Base-by-base conservation (phyloP, 257 asterid genomes). In the Primulina eburnea region DNA sequence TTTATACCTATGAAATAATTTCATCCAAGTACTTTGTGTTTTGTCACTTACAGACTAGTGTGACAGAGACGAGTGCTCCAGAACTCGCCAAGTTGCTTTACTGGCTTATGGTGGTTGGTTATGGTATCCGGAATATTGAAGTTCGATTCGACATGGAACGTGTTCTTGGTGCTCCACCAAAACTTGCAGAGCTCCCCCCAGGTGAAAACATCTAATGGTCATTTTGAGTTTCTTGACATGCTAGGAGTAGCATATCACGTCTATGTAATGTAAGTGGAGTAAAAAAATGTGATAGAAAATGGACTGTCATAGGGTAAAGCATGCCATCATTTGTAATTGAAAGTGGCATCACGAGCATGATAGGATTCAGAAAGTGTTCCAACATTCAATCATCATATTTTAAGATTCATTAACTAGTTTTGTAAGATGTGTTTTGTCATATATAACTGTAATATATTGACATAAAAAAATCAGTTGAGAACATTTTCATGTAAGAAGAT, bases 101-200 rank as follows among this genome's bases (percentile, higher is more conserved):
- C 78, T 94, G 99, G 99, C 97, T 94, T 28, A 94, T 94, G 99
- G 96, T 94, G 80, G 99, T 94, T 76, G 99, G 99, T 40, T 94
- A 94, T 68, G 84, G 99, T 53, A 84, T 94, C 65, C 88, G 97
- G 30, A 94, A 94, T 56, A 94, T 94, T 65, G 99, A 94, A 80
- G 99, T 94, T 38, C 97, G 97, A 32, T 89, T 89, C 57, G 99
- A 94, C 77, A 94, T 94, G 97, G 97, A 94, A 82, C 87, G 95
- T 17, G 92, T 91, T 20, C 89, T 94, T n/a, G 99, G 97, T 40
- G 70, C 88, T 64, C 82, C 92, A 18, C 83, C 90, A 32, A 94
- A 89, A 83, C 86, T 80, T 26, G 96, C 97, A 2, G 96, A 94
- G 83, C 96, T 91, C 38, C 99, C 97, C 71, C 95, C 99, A 0